A percentile compares a stretch with the other conserved stretches of the same genome.
These are phyloP conservation scores for Aspergillus tubingensis DNA, from an alignment of 2,329 filamentous ascomycete species.

Conservation along the genomic window DNA sequence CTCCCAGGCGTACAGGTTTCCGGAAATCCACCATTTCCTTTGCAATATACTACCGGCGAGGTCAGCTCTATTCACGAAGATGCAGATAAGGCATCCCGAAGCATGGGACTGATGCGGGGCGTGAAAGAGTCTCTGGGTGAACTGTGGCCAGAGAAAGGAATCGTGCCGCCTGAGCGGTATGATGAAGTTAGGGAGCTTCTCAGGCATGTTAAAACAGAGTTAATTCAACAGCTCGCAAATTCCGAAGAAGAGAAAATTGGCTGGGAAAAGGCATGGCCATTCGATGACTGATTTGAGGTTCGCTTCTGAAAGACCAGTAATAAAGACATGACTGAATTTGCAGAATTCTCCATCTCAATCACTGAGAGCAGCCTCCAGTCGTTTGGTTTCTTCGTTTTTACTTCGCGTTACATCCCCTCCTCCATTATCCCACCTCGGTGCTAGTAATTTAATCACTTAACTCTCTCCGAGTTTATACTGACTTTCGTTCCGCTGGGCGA, in stretches of 20 bases:
- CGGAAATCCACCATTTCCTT: constrained; percentile 14
- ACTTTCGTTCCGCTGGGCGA: too few species aligned
- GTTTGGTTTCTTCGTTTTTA: too few species aligned
- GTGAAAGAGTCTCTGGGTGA: constrained; percentile 16
- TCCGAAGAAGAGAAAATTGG: constrained; percentile 14
- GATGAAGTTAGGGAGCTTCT: constrained; percentile 15
- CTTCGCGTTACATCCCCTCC: too few species aligned
- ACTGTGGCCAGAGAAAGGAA: constrained; percentile 20
- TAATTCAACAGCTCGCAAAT: constrained; percentile 13
- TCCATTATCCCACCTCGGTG: too few species aligned
- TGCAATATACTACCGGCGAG: constrained; percentile 13
- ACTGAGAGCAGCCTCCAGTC: too few species aligned
- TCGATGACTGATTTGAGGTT: not conserved
- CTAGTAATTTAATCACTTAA: too few species aligned
- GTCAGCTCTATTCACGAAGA: constrained; percentile 12
- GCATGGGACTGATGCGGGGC: constrained; percentile 16
- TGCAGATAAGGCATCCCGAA: constrained; percentile 11
- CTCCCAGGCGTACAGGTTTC: constrained; percentile 15
- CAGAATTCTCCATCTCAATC: too few species aligned
- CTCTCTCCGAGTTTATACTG: too few species aligned
- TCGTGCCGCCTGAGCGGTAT: constrained; percentile 17
- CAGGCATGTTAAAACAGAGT: constrained; percentile 15
- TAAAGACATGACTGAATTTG: too few species aligned
- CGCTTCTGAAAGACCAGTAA: not conserved
- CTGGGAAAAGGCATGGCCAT: constrained; percentile 37